Evolutionary conservation across 192 early-diverging fungal genomes (phyloP).

Genomic region (Linderina pennispora): DNA sequence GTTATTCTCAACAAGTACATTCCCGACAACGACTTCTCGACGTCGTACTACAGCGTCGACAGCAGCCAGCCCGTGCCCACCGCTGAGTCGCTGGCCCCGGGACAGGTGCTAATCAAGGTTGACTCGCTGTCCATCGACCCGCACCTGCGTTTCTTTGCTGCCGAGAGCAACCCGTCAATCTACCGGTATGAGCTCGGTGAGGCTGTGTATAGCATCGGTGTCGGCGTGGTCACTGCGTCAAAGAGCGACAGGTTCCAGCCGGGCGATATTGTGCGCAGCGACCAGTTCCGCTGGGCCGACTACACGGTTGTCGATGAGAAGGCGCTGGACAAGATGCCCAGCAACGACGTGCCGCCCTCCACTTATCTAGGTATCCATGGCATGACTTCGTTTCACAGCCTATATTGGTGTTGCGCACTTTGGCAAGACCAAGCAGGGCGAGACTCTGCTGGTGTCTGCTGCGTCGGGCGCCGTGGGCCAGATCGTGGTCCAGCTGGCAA

Average conservation of each 20-base stretch:
- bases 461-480: constrained; percentile 79
- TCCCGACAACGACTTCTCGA: constrained; percentile 11
- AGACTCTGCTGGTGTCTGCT: constrained; percentile 76
- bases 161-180: constrained; percentile 39
- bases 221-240: constrained; percentile 62
- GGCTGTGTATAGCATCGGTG: constrained; percentile 53
- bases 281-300: constrained; percentile 51
- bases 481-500: constrained; percentile 78
- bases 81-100: constrained; percentile 2
- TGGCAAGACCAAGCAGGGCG: constrained; percentile 70
- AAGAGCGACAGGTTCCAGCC: constrained; percentile 49
- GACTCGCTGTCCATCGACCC: constrained; percentile 70
- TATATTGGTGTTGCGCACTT: constrained; percentile 58
- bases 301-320: constrained; percentile 44
- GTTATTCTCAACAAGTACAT: constrained; percentile 20
- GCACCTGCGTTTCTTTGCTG: constrained; percentile 69
- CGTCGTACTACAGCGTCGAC: constrained; percentile 18
- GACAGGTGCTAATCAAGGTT: constrained; percentile 50
- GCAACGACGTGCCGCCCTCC: constrained; percentile 45
- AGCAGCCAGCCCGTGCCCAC: constrained; percentile 13
- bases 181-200: constrained; percentile 48
- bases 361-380: constrained; percentile 64
- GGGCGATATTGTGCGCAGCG: constrained; percentile 61
- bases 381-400: constrained; percentile 79
- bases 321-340: constrained; percentile 8